Evolutionary conservation across 306 rosid genomes (phyloP).

Genomic region (Amphicarpaea edgeworthii): DNA sequence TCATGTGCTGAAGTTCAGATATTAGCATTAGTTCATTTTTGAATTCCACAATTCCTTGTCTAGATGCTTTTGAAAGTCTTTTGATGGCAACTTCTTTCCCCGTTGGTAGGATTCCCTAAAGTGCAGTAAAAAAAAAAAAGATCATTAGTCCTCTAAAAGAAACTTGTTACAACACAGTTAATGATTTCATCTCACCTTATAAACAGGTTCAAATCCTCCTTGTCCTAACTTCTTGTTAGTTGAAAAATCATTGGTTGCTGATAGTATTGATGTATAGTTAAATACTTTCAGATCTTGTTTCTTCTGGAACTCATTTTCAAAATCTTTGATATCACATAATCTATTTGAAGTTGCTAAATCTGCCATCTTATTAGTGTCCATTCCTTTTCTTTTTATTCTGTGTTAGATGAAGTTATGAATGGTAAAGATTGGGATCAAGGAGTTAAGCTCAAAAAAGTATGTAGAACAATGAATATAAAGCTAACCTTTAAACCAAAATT

Average conservation of each 20-base stretch:
- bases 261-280: neutral
- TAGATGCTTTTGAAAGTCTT: slow-evolving; percentile 1
- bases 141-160: neutral
- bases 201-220: neutral
- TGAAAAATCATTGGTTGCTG: neutral
- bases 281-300: neutral
- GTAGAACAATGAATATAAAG: neutral
- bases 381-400: neutral
- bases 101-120: neutral
- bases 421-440: neutral
- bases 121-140: neutral
- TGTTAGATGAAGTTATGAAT: neutral
- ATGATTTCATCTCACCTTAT: neutral
- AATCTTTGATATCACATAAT: neutral
- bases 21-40: neutral
- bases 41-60: neutral
- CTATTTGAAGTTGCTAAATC: no score
- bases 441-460: neutral
- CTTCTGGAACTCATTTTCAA: neutral
- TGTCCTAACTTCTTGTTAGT: neutral
- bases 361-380: neutral
- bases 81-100: neutral
- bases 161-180: neutral
- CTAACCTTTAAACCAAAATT: neutral
- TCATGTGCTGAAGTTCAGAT: neutral